Conservation (phyloP, 2,329 filamentous ascomycete genomes). For the Fusarium sp. region DNA sequence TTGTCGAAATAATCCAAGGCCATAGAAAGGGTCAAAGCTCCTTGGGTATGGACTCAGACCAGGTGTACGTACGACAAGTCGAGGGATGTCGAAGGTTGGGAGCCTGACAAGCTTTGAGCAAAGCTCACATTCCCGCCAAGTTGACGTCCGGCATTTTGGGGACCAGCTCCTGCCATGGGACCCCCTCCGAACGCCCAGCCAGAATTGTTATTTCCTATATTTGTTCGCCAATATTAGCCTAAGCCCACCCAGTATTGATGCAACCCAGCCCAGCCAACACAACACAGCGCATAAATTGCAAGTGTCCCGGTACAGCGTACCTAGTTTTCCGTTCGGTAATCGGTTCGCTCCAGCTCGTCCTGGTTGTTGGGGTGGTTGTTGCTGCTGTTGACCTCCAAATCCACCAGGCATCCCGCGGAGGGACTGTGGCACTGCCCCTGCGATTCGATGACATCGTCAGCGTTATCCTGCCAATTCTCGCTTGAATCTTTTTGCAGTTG, state of each 20-base stretch:
- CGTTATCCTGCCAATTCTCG: constrained; percentile 36
- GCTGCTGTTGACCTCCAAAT: constrained; percentile 70
- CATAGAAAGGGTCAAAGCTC: background rate
- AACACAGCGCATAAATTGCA: constrained; percentile 4
- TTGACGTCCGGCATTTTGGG: constrained; percentile 66
- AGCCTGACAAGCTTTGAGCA: constrained; percentile 72
- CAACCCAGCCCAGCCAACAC: constrained; percentile 17
- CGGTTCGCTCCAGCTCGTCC: constrained; percentile 67
- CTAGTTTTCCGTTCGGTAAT: constrained; percentile 74
- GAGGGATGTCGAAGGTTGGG: constrained; percentile 70
- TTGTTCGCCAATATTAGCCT: constrained; percentile 41
- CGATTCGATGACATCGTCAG: constrained; percentile 45
- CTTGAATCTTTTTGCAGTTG: constrained; percentile 20
- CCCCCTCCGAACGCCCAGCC: constrained; percentile 73
- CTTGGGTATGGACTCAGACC: background rate
- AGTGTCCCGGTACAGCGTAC: constrained; percentile 51
- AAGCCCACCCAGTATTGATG: constrained; percentile 9
- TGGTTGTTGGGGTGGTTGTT: constrained; percentile 66
- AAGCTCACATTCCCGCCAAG: constrained; percentile 71
- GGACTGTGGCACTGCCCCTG: constrained; percentile 70
- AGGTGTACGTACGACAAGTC: constrained; percentile 70
- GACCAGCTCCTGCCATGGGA: constrained; percentile 67
- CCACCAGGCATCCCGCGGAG: constrained; percentile 70
- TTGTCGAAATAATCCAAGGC: constrained; percentile 3
- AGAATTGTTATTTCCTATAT: constrained; percentile 61